phyloP scores from a whole-genome alignment of 805 yeast species.

The Candida lessepsii region DNA sequence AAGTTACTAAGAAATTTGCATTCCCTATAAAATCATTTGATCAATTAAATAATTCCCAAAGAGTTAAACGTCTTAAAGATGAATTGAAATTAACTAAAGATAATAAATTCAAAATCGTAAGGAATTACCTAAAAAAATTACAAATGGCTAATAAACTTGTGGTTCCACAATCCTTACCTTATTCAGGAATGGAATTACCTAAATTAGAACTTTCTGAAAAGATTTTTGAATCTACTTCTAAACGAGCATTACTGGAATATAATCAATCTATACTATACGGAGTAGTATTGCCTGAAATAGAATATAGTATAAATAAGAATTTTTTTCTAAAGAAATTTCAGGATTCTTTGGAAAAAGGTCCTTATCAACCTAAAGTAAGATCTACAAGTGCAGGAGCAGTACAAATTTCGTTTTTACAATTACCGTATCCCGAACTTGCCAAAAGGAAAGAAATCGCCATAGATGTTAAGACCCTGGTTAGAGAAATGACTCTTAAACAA shows the following conservation, averaged over 20 bases:
- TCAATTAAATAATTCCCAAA: constrained; percentile 7
- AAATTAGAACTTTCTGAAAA: constrained; percentile 7
- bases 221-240: constrained; percentile 13
- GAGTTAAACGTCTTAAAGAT: constrained; percentile 14
- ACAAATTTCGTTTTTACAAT: constrained; percentile 26
- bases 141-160: constrained; percentile 29
- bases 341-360: constrained; percentile 33
- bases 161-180: constrained; percentile 32
- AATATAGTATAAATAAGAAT: constrained; percentile 29
- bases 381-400: constrained; percentile 32
- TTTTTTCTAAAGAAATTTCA: constrained; percentile 22
- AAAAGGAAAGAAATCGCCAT: constrained; percentile 27
- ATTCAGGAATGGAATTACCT: constrained; percentile 16
- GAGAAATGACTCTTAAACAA: constrained; percentile 20
- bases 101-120: constrained; percentile 19
- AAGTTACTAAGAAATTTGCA: constrained; percentile 9
- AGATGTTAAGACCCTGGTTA: constrained; percentile 31
- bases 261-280: constrained; percentile 32
- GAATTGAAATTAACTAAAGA: constrained; percentile 14
- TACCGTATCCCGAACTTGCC: constrained; percentile 23
- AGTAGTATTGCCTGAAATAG: constrained; percentile 33
- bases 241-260: constrained; percentile 27
- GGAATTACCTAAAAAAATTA: constrained; percentile 27
- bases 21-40: constrained; percentile 10
- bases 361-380: constrained; percentile 30